Evolutionary conservation across 371 early-diverging fungal species (phyloP).

Genomic region (Circinella minor): DNA sequence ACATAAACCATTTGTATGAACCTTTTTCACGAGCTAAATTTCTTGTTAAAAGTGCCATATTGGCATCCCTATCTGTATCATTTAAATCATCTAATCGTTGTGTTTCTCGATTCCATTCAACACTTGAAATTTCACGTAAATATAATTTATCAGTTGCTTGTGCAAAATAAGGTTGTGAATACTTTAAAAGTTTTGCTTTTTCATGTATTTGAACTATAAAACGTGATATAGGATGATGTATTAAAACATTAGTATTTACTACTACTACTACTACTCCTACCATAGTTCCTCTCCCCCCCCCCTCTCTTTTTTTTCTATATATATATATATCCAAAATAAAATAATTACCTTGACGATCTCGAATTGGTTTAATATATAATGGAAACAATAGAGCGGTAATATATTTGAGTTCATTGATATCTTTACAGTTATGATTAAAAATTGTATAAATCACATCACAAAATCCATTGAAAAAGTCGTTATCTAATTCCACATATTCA

Average conservation of each 20-base stretch:
- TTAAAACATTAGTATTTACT: no score
- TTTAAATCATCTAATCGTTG: conserved; percentile 15
- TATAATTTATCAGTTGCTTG: conserved; percentile 83
- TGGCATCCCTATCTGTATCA: conserved; percentile 7
- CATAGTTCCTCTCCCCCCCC: no score
- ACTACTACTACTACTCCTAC: no score
- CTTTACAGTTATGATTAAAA: conserved; percentile 78
- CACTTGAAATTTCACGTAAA: conserved; percentile 82
- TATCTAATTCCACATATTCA: conserved; percentile 35
- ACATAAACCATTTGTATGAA: conserved; percentile 9
- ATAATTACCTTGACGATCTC: conserved; percentile 64
- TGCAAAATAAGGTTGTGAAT: conserved; percentile 77
- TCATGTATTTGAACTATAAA: conserved; percentile 55
- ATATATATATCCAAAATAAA: no score
- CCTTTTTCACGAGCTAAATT: conserved; percentile 22
- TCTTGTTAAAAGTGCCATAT: conserved; percentile 16
- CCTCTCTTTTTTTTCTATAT: no score
- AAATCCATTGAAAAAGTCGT: conserved; percentile 72
- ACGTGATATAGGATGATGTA: no score
- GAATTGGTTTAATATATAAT: conserved; percentile 80
- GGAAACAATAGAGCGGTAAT: conserved; percentile 80
- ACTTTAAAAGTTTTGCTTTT: conserved; percentile 68
- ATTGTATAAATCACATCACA: conserved; percentile 75
- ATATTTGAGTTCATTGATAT: conserved; percentile 86
- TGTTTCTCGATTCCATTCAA: conserved; percentile 74